Evolutionary conservation across 495 filamentous ascomycete species (phyloP), one percentile per base, ranked within the genome.

Genomic region (Penicillium desertorum): DNA sequence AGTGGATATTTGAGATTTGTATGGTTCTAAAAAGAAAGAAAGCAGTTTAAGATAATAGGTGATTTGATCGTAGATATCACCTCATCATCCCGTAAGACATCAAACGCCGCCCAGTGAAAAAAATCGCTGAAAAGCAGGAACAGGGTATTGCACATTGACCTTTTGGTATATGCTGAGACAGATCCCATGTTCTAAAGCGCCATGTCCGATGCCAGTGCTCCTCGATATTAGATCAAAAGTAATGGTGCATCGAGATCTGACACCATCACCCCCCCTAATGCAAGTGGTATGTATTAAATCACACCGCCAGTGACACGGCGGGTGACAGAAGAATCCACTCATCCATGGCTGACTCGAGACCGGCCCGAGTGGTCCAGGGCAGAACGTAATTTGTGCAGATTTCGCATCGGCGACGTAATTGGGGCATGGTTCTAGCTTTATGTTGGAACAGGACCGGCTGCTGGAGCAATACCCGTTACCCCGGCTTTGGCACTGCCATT

Each of bases 41-140:
- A 52, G 51, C 41, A 59, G 25, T 37, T 43, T 23, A 32, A 44
- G 34, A 62, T 37, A 14, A 32, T 50, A 42, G 60, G 42, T 32
- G 46, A 62, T 62, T 56, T 39, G 34, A 27, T 59, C 58, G 22
- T 65, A 57, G 52, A 60, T 43, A 66, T 36, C 46, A 53, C 53
- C 36, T 41, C 45, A 29, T 63, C 45, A 56, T 62, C 51, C 47
- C 59, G 45, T 45, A 6, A 58, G 43, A 60, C 27, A 68, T 66
- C 50, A 68, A 63, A 65, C 61, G 63, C 63, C 66, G 56, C 61
- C 61, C 63, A 61, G 39, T 34, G 29, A 1, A 42, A 29, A 20
- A 49, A 52, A 62, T 56, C 65, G 66, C 66, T 68, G 58, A 53
- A 60, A 65, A 56, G 59, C 61, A 64, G 61, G 57, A 59, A 67